Conservation (phyloP, 345 rosid species). For the Citrus hindsii region DNA sequence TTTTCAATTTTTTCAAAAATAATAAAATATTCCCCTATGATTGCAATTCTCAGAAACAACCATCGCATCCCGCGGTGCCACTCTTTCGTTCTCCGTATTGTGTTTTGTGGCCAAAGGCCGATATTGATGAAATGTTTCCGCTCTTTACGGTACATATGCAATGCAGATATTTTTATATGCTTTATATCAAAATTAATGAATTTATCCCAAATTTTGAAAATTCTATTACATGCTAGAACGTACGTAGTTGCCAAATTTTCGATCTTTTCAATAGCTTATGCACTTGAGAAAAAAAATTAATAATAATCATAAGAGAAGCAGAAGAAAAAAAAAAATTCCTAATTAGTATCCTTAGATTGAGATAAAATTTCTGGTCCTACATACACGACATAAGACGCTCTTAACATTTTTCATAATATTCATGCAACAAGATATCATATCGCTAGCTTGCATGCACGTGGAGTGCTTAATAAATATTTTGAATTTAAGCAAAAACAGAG, state of each 20-base stretch:
- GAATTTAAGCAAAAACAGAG: background rate
- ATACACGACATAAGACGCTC: background rate
- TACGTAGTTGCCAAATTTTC: too few relatives aligned
- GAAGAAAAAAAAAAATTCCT: too few relatives aligned
- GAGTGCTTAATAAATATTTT: slow-evolving; percentile 11
- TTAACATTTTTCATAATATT: background rate
- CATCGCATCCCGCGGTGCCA: background rate
- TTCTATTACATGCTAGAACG: too few relatives aligned
- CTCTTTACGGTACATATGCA: too few relatives aligned
- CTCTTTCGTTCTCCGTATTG: background rate
- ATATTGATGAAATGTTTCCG: background rate
- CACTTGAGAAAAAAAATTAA: too few relatives aligned
- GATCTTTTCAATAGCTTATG: too few relatives aligned
- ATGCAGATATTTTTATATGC: too few relatives aligned
- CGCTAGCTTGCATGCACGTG: slow-evolving; percentile 23
- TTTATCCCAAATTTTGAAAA: too few relatives aligned
- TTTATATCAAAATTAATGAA: background rate
- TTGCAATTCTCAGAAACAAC: background rate
- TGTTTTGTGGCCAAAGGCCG: background rate
- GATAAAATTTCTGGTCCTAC: too few relatives aligned
- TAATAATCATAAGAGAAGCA: too few relatives aligned
- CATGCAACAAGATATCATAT: background rate
- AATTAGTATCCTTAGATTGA: background rate
- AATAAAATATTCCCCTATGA: background rate
- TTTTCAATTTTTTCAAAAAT: too few relatives aligned